Conservation (phyloP, 2,329 filamentous ascomycete genomes). For the Colletotrichum somersetense region DNA sequence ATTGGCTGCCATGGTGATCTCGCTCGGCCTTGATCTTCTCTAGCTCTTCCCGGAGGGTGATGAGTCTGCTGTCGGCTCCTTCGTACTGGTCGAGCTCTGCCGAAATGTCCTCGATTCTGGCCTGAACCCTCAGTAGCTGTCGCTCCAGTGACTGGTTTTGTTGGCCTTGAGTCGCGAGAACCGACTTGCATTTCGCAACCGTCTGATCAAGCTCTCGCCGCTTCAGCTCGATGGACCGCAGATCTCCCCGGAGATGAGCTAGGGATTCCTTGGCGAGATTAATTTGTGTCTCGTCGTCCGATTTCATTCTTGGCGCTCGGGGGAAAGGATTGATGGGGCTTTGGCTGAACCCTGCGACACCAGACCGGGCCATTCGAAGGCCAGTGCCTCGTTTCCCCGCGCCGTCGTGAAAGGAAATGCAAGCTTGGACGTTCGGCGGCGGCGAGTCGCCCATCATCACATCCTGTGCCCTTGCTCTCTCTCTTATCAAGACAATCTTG, state of each 20-base stretch:
- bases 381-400: conserved; percentile 52
- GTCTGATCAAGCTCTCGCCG: conserved; percentile 61
- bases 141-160: conserved; percentile 60
- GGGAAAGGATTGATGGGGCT: conserved; percentile 61
- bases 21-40: conserved; percentile 60
- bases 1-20: conserved; percentile 66
- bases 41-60: conserved; percentile 69
- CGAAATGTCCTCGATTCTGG: conserved; percentile 64
- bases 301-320: conserved; percentile 79
- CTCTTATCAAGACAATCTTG: conserved; percentile 82
- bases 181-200: conserved; percentile 61
- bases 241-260: conserved; percentile 67
- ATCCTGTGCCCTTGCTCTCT: conserved; percentile 73
- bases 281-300: conserved; percentile 78
- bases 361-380: conserved; percentile 32
- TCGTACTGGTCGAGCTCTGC: conserved; percentile 75
- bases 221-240: conserved; percentile 64
- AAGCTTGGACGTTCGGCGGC: conserved; percentile 79
- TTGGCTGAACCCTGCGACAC: conserved; percentile 47
- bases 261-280: conserved; percentile 62
- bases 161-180: conserved; percentile 58
- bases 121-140: conserved; percentile 70
- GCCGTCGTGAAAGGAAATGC: conserved; percentile 74
- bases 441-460: conserved; percentile 74
- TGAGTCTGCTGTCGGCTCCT: conserved; percentile 76